Evolutionary conservation across 78 protist species (phyloP).

Genomic region (Dictyostelium intermedium): DNA sequence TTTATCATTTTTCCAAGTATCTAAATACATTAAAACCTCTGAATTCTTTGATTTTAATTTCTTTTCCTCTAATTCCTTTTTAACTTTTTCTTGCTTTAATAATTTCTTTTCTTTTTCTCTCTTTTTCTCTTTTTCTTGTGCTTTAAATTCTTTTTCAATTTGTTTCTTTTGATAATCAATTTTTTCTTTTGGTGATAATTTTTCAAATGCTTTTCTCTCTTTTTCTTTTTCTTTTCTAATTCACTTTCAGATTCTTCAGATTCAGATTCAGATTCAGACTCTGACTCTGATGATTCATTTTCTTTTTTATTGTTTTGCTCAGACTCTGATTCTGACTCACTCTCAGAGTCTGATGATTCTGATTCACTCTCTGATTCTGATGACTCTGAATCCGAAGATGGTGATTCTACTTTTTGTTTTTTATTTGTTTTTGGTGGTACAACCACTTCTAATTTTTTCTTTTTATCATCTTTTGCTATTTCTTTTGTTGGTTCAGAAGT

Average conservation of each 20-base stretch:
- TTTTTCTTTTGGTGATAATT: conserved; percentile 6
- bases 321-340: background rate
- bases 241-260: background rate
- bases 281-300: background rate
- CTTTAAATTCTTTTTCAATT: conserved; percentile 50
- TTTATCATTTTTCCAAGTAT: conserved; percentile 32
- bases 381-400: background rate
- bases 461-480: background rate
- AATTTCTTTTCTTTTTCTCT: conserved; percentile 48
- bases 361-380: background rate
- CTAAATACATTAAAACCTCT: conserved; percentile 21
- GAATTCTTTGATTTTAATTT: background rate
- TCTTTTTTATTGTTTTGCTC: background rate
- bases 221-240: background rate
- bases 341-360: background rate
- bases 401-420: background rate
- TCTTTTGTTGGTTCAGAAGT: background rate
- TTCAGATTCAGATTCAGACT: background rate
- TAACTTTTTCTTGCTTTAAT: background rate
- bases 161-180: conserved; percentile 10
- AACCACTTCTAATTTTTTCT: background rate
- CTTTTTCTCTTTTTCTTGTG: conserved; percentile 39
- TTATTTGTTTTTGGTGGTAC: background rate
- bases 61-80: conserved; percentile 22
- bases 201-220: background rate